Base-by-base conservation (phyloP, 2,329 filamentous ascomycete genomes). In the Dothideomycetes sp. region DNA sequence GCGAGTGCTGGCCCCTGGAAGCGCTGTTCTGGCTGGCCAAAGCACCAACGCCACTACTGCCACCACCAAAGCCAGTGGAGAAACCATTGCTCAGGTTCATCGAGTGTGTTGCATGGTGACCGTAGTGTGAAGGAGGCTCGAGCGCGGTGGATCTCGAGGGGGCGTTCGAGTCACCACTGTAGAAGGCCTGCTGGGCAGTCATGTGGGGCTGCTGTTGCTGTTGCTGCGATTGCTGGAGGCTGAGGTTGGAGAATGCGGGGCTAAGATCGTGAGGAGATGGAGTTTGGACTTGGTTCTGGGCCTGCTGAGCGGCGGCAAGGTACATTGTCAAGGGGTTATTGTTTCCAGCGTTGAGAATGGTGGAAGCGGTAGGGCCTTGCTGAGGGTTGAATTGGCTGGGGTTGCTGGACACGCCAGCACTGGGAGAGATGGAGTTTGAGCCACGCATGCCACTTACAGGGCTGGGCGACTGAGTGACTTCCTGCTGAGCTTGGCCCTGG, bases 311-410 rank as follows among this genome's bases (percentile, higher is more conserved):
- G 9, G 57, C 57, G 13, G 58, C 58, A n/a, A 95, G 73, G 59
- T 95, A 96, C 77, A 95, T 79, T 17, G 88, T 94, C 60, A 96
- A 64, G 1, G 89, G 89, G 61, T 95, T 95, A 68, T 78, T 89
- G 55, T 71, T 70, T 40, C 78, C 82, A 37, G 77, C 78, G 60
- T 88, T 91, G 61, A 94, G 77, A 44, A 94, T 76, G 15, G 78
- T 75, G 2, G 82, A 81, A 1, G 82, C 76, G 17, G 78, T 81
- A 50, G 79, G 64, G 55, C 81, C 63, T 54, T 78, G 64, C 56
- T 71, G 71, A 58, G 70, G 74, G 50, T 75, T 76, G 53, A 64
- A 72, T n/a, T n/a, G n/a, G 40, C 72, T 74, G 47, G 77, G 74
- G 46, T 78, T 79, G 41, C 70, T 60, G 42, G 56, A 50, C 28